Base-by-base conservation (phyloP, 2,329 filamentous ascomycete species). In the Chrysosporium keratinophilum region DNA sequence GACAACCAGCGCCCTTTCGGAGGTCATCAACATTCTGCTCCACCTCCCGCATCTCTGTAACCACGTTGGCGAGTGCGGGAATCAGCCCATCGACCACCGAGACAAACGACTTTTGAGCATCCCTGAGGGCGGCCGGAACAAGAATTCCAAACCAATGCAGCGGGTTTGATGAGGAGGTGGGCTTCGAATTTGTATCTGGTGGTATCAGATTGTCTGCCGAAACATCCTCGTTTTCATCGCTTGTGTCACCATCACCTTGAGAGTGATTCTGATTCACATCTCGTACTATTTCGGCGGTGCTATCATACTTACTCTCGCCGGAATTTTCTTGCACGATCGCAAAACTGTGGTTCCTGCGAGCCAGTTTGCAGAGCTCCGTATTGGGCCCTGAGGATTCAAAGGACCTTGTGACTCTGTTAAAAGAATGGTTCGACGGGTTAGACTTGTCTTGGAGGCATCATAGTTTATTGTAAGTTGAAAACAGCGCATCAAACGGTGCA, bases 71-170 rank as follows among this genome's bases (percentile, higher is more conserved):
- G 52, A 76, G 57, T 23, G 66, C 60, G 1, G 71, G 65, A 23
- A 74, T 59, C 1, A 61, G 57, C 7, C 61, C 61, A 23, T 68
- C 64, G 14, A 74, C 59, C 12, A 65, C 71, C 14, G 62, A 58
- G 6, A 60, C 64, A 56, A 77, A 77, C 12, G 67, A 68, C 45
- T 58, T 63, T 59, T 76, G 74, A 2, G 73, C 70, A 40, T 56
- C 66, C 52, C 72, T 72, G 34, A 77, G 64, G 20, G 71, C 66
- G 9, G 65, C 65, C 2, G 75, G 71, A n/a, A 74, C 68, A 11
- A 77, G 63, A 40, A 77, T 71, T 4, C 74, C 75, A 59, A 74
- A 77, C 74, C 74, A 76, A 19, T 66, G 65, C 20, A 77, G 59
- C 6, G 75, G 74, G 55, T 77, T 69, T 46, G 23, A 28, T 3